Base-by-base conservation (phyloP, 768 basidiomycete genomes). In the Tricholoma matsutake region DNA sequence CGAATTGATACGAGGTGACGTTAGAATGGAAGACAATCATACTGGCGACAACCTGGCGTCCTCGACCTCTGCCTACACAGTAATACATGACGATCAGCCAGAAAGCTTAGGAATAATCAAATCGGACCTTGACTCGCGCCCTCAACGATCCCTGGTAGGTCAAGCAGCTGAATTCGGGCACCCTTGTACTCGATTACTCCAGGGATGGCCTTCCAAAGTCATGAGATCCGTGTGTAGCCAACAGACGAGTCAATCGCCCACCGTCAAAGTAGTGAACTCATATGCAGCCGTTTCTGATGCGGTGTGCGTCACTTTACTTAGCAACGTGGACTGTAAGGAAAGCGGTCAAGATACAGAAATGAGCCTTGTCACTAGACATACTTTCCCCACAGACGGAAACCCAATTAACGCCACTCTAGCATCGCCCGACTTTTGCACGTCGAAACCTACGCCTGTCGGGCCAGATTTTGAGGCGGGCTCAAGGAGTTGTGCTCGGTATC, bases 121-220 rank as follows among this genome's bases (percentile, higher is more conserved):
- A 11, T 60, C 61, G 52, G 18, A 72, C 87, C 89, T 79, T 92
- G 89, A 68, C 90, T 92, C 18, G 93, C 93, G 13, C 93, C 93
- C 74, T 95, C 93, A 7, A 98, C 94, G 65, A 98, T 98, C 74
- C 96, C 96, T 2, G 96, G 96, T 32, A 98, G 78, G 84, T 98
- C 96, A 14, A 98, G 83, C 47, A 98, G 82, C 71, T 99, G 97
- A 59, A 98, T 95, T 45, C 93, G 83, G 39, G 82, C 83, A 29
- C 97, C 97, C 72, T 96, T 88, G 72, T 98, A 92, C 69, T 98
- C 96, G 16, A 98, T 86, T 3, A 98, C 97, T 54, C 97, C 97
- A 35, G 97, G 96, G 62, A 99, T 98, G 9, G 97, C 96, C 87
- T 92, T 64, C 45, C 53, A 58, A 8, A 25, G 63, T 41, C 63